phyloP scores from a whole-genome alignment of 2,329 filamentous ascomycete genomes.

The Paecilomyces variotii region DNA sequence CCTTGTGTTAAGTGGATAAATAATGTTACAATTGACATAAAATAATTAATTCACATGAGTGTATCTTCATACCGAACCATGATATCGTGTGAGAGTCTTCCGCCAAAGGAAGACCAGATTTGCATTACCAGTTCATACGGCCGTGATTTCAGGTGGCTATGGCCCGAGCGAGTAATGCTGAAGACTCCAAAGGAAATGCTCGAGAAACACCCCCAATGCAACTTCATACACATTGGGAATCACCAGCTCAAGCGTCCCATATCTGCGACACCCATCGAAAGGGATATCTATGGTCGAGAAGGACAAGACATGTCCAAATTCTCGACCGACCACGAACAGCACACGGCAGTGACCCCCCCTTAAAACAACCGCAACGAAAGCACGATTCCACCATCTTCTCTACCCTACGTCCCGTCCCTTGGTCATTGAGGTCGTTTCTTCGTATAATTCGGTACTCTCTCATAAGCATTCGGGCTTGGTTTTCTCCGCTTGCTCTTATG shows the following conservation, averaged over 20 bases:
- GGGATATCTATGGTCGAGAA: too few relatives aligned
- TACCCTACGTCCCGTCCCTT: neutral
- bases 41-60: neutral
- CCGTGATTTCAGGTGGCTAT: neutral
- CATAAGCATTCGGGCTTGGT: slow-evolving; percentile 40
- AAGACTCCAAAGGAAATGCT: neutral
- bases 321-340: too few relatives aligned
- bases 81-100: neutral
- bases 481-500: slow-evolving; percentile 23
- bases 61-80: neutral
- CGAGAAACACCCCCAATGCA: too few relatives aligned
- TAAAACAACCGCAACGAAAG: too few relatives aligned
- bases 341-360: too few relatives aligned
- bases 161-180: neutral
- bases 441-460: slow-evolving; percentile 33
- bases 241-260: neutral
- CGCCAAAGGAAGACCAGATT: neutral
- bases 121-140: neutral
- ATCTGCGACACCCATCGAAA: neutral
- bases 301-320: too few relatives aligned
- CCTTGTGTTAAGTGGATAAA: neutral
- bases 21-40: neutral
- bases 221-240: neutral
- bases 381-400: neutral
- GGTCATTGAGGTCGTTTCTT: neutral